Evolutionary conservation across 257 asterid genomes (phyloP).

Genomic region (Datura wrightii): DNA sequence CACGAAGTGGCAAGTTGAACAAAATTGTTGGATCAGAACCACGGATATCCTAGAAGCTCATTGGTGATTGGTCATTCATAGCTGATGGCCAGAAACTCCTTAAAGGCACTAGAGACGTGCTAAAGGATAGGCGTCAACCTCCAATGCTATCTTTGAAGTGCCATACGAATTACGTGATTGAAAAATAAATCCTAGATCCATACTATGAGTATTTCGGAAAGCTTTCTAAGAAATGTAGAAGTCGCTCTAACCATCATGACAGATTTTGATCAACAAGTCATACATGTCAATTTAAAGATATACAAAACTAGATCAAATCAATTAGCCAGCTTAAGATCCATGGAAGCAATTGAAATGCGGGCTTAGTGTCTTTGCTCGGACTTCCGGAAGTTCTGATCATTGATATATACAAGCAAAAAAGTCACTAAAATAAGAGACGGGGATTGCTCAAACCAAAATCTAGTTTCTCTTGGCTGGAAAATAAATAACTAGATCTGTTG

Average conservation of each 20-base stretch:
- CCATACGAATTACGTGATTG: background rate
- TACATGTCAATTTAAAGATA: background rate
- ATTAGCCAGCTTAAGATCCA: background rate
- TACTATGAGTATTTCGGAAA: background rate
- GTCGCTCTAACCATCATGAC: background rate
- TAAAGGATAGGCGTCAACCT: background rate
- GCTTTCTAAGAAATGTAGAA: background rate
- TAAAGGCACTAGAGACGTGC: background rate
- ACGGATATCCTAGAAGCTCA: background rate
- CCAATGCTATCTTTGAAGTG: background rate
- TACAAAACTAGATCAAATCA: background rate
- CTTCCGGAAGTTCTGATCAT: background rate
- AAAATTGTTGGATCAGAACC: background rate
- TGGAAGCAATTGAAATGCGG: background rate
- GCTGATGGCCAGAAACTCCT: background rate
- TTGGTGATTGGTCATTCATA: background rate
- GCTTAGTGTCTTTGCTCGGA: background rate
- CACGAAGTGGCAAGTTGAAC: background rate
- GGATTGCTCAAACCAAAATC: background rate
- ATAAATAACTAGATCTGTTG: background rate
- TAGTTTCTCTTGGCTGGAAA: background rate
- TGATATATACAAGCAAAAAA: background rate
- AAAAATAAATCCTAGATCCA: background rate
- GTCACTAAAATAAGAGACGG: background rate
- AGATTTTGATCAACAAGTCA: background rate